phyloP scores from a whole-genome alignment of 371 early-diverging fungal species.

The Mortierella sp. region DNA sequence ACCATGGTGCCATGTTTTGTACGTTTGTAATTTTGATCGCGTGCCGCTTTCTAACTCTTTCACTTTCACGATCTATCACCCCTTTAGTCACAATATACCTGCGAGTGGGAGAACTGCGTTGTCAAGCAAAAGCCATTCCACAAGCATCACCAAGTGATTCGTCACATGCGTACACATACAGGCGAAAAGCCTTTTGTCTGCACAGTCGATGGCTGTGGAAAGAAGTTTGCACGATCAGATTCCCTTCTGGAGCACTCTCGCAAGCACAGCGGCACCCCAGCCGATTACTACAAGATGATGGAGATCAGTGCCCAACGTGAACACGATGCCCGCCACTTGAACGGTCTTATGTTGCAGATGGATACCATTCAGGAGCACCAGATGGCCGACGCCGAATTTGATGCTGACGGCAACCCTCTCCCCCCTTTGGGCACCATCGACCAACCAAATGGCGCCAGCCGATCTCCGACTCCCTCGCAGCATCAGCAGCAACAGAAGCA shows the following conservation, averaged over 20 bases:
- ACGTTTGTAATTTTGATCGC: neutral
- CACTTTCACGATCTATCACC: neutral
- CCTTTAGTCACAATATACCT: constrained; percentile 52
- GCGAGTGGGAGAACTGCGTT: constrained; percentile 58
- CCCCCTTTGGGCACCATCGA: neutral
- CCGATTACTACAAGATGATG: constrained; percentile 38
- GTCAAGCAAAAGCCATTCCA: constrained; percentile 59
- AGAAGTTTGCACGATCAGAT: constrained; percentile 54
- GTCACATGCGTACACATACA: constrained; percentile 59
- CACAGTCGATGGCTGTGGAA: constrained; percentile 56
- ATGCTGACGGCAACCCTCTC: neutral
- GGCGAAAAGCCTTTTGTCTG: constrained; percentile 61
- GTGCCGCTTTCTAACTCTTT: neutral
- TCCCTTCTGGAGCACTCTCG: constrained; percentile 41
- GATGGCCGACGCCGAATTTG: constrained; percentile 10
- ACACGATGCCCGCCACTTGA: constrained; percentile 34
- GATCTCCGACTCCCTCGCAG: constrained; percentile 15
- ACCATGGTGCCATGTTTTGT: neutral
- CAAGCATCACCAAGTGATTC: constrained; percentile 55
- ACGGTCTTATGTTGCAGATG: constrained; percentile 34
- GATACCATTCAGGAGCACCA: constrained; percentile 41
- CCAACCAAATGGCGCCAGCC: constrained; percentile 9
- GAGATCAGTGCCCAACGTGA: constrained; percentile 30
- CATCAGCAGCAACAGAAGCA: constrained; percentile 11
- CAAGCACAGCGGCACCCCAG: constrained; percentile 38